A percentile compares a stretch with the other conserved stretches of the same genome.
phyloP scores from a whole-genome alignment of 345 rosid species.

The Zanthoxylum bungeanum region DNA sequence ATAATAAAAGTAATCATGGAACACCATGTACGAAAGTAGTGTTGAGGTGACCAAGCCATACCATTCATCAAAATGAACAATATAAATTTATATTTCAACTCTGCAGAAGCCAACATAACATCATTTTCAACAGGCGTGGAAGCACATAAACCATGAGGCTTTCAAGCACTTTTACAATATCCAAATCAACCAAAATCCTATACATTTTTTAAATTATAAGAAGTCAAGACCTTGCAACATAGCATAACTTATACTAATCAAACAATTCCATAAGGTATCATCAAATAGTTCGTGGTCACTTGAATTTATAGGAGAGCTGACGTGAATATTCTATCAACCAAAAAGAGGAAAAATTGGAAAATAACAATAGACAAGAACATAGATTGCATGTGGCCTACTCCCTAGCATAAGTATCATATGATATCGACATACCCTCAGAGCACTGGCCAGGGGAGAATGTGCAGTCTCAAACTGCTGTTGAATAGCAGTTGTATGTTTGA shows the following conservation, averaged over 20 bases:
- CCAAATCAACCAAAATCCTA: too few species aligned
- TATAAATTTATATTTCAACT: not conserved
- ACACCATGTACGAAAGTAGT: not conserved
- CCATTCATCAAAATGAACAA: not conserved
- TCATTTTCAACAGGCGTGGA: not conserved
- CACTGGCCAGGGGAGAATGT: constrained; percentile 55
- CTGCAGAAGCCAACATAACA: constrained; percentile 1
- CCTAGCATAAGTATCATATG: too few species aligned
- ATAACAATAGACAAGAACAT: too few species aligned
- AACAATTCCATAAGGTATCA: too few species aligned
- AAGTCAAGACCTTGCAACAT: too few species aligned
- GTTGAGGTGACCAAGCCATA: not conserved
- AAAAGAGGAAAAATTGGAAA: too few species aligned
- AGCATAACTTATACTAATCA: too few species aligned
- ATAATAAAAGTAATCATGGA: not conserved
- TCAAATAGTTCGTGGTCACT: too few species aligned
- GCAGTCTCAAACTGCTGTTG: constrained; percentile 71
- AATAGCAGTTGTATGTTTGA: constrained; percentile 49
- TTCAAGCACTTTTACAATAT: not conserved
- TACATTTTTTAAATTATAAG: too few species aligned
- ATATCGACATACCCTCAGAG: constrained; percentile 65
- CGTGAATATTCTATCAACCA: too few species aligned
- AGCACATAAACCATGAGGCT: not conserved
- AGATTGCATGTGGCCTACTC: too few species aligned
- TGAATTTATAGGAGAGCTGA: too few species aligned